Evolutionary conservation across 169 alveolate species (phyloP).

Genomic region (Neospora caninum): DNA sequence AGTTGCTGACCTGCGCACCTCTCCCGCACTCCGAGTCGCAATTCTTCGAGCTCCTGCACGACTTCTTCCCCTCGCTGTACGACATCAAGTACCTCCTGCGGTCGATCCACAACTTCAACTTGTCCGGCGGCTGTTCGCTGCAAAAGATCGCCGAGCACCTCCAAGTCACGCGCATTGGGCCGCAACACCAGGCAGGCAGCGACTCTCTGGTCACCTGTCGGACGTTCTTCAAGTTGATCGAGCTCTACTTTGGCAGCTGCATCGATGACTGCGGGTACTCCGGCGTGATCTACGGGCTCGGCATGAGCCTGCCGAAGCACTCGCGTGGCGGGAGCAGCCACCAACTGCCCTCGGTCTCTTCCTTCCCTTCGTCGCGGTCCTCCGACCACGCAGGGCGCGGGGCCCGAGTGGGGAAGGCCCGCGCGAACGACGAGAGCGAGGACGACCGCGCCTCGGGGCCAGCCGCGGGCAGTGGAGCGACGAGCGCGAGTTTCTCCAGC

Average conservation of each 20-base stretch:
- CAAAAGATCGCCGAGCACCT: slow-evolving; percentile 76
- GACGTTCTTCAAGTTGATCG: slow-evolving; percentile 92
- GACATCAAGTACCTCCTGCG: slow-evolving; percentile 94
- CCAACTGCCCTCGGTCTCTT: background rate
- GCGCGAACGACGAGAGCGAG: background rate
- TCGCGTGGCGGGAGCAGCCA: slow-evolving; percentile 35
- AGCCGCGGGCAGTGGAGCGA: background rate
- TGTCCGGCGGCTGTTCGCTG: slow-evolving; percentile 71
- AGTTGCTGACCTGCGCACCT: slow-evolving; percentile 88
- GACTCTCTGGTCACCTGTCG: slow-evolving; percentile 96
- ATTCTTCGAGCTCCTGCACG: slow-evolving; percentile 88
- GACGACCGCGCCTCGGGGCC: background rate
- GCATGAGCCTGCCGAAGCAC: slow-evolving; percentile 65
- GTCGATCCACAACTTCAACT: slow-evolving; percentile 71
- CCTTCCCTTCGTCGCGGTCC: background rate
- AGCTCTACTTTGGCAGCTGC: slow-evolving; percentile 83
- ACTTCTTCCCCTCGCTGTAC: slow-evolving; percentile 94
- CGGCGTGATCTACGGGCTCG: slow-evolving; percentile 88
- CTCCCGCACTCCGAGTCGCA: slow-evolving; percentile 94
- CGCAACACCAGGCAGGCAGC: slow-evolving; percentile 99
- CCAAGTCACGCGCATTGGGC: slow-evolving; percentile 93
- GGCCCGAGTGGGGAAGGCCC: slow-evolving; percentile 39
- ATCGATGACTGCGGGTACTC: slow-evolving; percentile 84
- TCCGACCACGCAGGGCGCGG: slow-evolving; percentile 15
- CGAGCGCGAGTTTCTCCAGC: background rate